phyloP scores from a whole-genome alignment of 352 stramenopile genomes.

The Pythium insidiosum region DNA sequence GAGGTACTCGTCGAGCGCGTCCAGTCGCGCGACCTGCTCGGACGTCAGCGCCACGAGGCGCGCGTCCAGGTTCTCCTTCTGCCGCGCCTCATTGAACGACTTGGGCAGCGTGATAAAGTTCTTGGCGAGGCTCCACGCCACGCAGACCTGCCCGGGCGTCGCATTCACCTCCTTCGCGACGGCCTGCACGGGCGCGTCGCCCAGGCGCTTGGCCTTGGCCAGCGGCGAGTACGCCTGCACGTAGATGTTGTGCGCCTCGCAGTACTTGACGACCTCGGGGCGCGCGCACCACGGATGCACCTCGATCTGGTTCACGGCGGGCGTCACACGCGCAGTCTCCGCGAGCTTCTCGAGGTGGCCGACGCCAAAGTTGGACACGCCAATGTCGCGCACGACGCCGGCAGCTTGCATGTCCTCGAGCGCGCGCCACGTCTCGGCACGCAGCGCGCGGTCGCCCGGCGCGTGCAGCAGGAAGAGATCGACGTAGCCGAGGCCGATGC shows the following conservation, averaged over 20 bases:
- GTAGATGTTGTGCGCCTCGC: constrained; percentile 30
- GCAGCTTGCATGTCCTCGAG: constrained; percentile 36
- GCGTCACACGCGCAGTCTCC: constrained; percentile 37
- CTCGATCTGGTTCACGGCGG: constrained; percentile 77
- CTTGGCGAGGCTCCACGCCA: constrained; percentile 45
- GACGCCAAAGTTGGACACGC: constrained; percentile 86
- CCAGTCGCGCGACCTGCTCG: constrained; percentile 30
- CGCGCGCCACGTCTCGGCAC: constrained; percentile 39
- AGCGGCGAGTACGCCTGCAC: constrained; percentile 54
- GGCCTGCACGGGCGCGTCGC: constrained; percentile 21
- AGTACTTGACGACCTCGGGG: constrained; percentile 55
- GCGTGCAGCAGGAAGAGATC: constrained; percentile 80
- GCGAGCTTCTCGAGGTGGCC: constrained; percentile 78
- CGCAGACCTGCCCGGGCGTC: constrained; percentile 39
- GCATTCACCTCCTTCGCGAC: constrained; percentile 30
- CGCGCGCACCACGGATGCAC: constrained; percentile 66
- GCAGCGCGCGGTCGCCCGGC: constrained; percentile 32
- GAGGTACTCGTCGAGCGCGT: constrained; percentile 38
- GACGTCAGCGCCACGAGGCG: constrained; percentile 22
- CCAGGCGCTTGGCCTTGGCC: constrained; percentile 30
- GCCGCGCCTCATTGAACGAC: constrained; percentile 43
- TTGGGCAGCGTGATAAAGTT: constrained; percentile 59
- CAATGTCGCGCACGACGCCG: constrained; percentile 72
- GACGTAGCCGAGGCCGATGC: constrained; percentile 62
- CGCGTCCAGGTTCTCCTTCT: constrained; percentile 45